Evolutionary conservation across 129 eudicot genomes (phyloP).

Genomic region (Smallanthus sonchifolius): DNA sequence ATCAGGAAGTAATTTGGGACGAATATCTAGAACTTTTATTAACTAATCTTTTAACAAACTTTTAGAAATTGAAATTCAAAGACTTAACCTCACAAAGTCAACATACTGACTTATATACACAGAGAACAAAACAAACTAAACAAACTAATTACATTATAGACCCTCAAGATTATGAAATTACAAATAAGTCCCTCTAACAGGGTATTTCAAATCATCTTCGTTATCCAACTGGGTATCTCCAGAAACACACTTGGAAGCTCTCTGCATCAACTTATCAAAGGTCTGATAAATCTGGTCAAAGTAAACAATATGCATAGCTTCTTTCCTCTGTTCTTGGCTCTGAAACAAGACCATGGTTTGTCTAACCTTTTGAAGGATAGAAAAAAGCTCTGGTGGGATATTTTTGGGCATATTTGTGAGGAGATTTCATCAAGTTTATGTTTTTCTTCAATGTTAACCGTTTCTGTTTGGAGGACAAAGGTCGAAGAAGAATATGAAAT

Average conservation of each 20-base stretch:
- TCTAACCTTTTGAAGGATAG: constrained; percentile 52
- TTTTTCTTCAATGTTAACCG: constrained; percentile 42
- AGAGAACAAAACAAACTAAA: too few relatives aligned
- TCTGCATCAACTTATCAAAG: constrained; percentile 60
- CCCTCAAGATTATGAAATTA: too few relatives aligned
- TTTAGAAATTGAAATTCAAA: too few relatives aligned
- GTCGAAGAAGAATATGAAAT: too few relatives aligned
- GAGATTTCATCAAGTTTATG: constrained; percentile 48
- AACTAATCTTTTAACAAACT: too few relatives aligned
- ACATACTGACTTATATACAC: too few relatives aligned
- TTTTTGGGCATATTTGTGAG: constrained; percentile 32
- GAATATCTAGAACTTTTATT: too few relatives aligned
- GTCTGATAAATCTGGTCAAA: constrained; percentile 47
- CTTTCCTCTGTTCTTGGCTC: constrained; percentile 65
- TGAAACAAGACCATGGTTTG: constrained; percentile 47
- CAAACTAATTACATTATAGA: too few relatives aligned
- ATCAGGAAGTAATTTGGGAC: too few relatives aligned
- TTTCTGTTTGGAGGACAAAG: constrained; percentile 16
- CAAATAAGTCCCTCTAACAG: neutral
- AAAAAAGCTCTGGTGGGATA: constrained; percentile 49
- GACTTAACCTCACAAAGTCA: too few relatives aligned
- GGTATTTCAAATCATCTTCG: constrained; percentile 24
- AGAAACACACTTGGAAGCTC: constrained; percentile 60
- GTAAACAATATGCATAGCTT: constrained; percentile 55
- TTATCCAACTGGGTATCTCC: constrained; percentile 40